Base-by-base conservation (phyloP, 768 basidiomycete species). In the Boletus sensibilis region DNA sequence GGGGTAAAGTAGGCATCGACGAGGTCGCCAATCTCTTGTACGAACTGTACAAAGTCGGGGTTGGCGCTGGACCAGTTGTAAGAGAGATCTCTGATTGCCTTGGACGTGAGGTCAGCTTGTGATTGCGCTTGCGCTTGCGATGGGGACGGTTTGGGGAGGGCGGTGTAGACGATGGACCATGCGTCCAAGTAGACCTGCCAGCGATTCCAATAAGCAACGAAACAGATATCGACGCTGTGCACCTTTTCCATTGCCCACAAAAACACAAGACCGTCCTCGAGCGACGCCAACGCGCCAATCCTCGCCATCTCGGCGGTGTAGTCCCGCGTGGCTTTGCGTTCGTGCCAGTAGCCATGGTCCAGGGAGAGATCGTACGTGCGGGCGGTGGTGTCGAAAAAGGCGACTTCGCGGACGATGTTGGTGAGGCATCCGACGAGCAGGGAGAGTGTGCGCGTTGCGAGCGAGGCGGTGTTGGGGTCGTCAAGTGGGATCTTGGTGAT, bases 191-290 rank as follows among this genome's bases (percentile, higher is more conserved):
- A 90, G 25, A 86, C 76, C 89, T 90, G 45, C 3, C 25, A 23
- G 42, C 13, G 9, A 41, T 52, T 20, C 13, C 20, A 51, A 43
- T 25, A 13, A 29, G 23, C 33, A 21, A 33, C 9, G 9, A 33
- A 1, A 5, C 1, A 10, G 31, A 10, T 18, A 20, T 5, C 13
- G 20, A 16, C 3, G 37, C 5, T 7, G 56, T 70, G 21, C 41
- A 88, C 88, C 74, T 81, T 79, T 67, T 90, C 89, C 88, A 90
- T 90, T 0, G 85, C 85, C 88, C 88, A 90, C 14, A 92, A 71
- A 58, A 91, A 85, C 1, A 90, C 74, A 21, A 92, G 70, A 0
- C 85, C 86, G 40, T 91, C 88, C 47, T 81, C 79, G 20, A 88
- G 60, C 0, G 72, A 74, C 4, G 76, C 79, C 16, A 70, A 63